Evolutionary conservation across 352 stramenopile species (phyloP), one percentile per base, ranked within the genome.

Genomic region (Pythium oligandrum): DNA sequence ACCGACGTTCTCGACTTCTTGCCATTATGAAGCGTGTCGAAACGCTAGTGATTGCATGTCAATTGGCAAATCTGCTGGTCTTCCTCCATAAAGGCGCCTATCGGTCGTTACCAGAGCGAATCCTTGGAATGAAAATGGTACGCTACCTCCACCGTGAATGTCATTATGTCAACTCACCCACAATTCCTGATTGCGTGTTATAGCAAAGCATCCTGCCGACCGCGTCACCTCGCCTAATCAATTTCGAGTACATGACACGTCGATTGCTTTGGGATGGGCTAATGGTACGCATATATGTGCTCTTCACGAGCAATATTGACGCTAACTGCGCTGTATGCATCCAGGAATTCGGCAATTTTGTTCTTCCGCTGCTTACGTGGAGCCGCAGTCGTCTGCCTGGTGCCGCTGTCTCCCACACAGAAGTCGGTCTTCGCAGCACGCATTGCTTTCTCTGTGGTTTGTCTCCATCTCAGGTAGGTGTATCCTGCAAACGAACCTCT

Each of bases 171-270:
- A n/a, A 10, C 35, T 54, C 7, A 4, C 31, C 30, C 34, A 26
- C 11, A 10, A 12, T n/a, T 51, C 1, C 5, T 32, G 45, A 51
- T 51, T 51, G 45, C 45, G 58, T 40, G 17, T 9, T 36, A 40
- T 57, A 90, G 78, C 70, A 82, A 47, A 89, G 63, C 44, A 87
- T 86, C 17, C 50, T 65, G 6, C 66, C 69, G 7, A 85, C 71
- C 9, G 80, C 66, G 6, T 58, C 71, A 2, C 70, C 83, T 31
- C 76, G 83, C 9, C 68, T 73, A 32, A 93, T 93, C 49, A 93
- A 88, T 55, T 92, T 90, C 42, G 83, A 93, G 59, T 92, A 90
- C 72, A 92, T 93, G 78, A 93, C 78, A 53, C 79, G 81, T 5
- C 81, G 92, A 39, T 57, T 92, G 26, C 61, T 92, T n/a, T 93